These are phyloP conservation scores for Echeveria elegans DNA, from an alignment of 164 flowering plant genomes.

Conservation along the genomic window DNA sequence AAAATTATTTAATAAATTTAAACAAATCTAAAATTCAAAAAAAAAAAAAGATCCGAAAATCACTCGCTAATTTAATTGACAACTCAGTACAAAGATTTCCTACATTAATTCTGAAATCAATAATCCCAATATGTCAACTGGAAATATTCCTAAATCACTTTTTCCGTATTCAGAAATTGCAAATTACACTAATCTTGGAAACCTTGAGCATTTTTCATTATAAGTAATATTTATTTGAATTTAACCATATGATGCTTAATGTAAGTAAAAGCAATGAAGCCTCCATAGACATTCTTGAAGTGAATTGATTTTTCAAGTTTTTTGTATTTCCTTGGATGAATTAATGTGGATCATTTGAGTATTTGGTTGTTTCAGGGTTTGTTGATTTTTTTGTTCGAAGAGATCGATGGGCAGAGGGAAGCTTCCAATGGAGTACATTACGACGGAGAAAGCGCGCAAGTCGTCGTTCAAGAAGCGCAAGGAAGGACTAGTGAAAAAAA, in stretches of 20 bases:
- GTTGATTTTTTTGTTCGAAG: not conserved
- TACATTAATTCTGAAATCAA: not conserved
- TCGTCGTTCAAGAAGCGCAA: not conserved
- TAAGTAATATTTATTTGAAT: not conserved
- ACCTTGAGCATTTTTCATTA: not conserved
- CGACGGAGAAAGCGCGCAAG: conserved; percentile 6
- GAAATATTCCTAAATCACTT: conserved; percentile 1
- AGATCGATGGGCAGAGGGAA: not conserved
- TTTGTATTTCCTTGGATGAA: not conserved
- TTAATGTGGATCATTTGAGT: not conserved
- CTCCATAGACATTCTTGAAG: not conserved
- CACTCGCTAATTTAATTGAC: not conserved
- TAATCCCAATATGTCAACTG: conserved; percentile 1
- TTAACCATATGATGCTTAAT: not conserved
- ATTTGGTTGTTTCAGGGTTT: not conserved
- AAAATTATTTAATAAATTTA: not conserved
- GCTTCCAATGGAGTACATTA: conserved; percentile 3
- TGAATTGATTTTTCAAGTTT: not conserved
- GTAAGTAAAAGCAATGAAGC: not conserved
- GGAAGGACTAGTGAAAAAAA: not conserved
- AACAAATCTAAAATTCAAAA: not conserved
- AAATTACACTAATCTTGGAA: not conserved
- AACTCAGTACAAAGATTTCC: not conserved
- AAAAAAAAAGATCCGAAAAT: not conserved
- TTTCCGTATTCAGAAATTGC: not conserved